Conservation (phyloP, 1,284 basidiomycete species). For the Sanghuangporus weigelae region DNA sequence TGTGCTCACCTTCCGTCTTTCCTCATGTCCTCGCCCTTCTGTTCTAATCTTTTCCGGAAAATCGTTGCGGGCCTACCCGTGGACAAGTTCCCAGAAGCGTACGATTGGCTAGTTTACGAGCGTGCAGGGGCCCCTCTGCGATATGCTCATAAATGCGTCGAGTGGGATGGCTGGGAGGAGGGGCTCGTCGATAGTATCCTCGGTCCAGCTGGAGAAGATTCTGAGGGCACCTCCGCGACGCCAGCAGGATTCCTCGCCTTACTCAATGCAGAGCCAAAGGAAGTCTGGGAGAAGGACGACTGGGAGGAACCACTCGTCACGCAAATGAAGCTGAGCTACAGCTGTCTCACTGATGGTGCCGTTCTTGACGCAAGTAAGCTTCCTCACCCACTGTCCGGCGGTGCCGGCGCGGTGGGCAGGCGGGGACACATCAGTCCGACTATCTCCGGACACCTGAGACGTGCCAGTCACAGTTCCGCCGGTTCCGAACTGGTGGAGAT, state of each 20-base stretch:
- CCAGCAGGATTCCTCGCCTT: slow-evolving; percentile 3
- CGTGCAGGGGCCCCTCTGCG: slow-evolving; percentile 56
- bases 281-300: slow-evolving; percentile 13
- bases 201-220: slow-evolving; percentile 65
- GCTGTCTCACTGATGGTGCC: not conserved
- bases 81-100: slow-evolving; percentile 23
- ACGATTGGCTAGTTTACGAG: slow-evolving; percentile 70
- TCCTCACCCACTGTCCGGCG: slow-evolving; percentile 3
- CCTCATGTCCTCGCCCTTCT: slow-evolving; percentile 68
- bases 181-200: slow-evolving; percentile 69
- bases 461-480: slow-evolving; percentile 32
- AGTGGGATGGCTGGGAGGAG: slow-evolving; percentile 87
- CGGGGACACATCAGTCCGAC: slow-evolving; percentile 4
- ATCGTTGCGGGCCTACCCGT: slow-evolving; percentile 45
- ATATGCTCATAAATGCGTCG: slow-evolving; percentile 68
- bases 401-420: not conserved
- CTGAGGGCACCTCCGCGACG: slow-evolving; percentile 40
- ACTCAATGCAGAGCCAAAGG: slow-evolving; percentile 1
- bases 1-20: slow-evolving; percentile 77
- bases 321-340: slow-evolving; percentile 12
- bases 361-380: not conserved
- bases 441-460: slow-evolving; percentile 17
- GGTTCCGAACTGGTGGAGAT: slow-evolving; percentile 42
- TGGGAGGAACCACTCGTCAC: slow-evolving; percentile 16
- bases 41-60: slow-evolving; percentile 60